Percentiles rank a stretch among this genome's conserved stretches.
These are phyloP conservation scores for Aureobasidium sp. DNA, from an alignment of 2,329 filamentous ascomycete species.

Conservation along the genomic window DNA sequence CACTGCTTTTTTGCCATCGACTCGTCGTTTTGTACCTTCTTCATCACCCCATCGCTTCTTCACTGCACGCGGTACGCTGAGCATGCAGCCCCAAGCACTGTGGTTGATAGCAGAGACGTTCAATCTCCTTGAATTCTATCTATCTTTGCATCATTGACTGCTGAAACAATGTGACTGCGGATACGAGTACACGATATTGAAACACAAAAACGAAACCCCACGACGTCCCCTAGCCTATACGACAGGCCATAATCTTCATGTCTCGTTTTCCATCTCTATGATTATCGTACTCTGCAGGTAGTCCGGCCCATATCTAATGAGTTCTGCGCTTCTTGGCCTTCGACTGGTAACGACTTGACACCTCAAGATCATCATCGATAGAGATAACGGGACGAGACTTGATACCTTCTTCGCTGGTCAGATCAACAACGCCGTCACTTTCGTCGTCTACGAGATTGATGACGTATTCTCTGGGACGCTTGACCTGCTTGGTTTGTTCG, in stretches of 20 bases:
- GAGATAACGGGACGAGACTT: neutral
- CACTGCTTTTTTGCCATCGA: neutral
- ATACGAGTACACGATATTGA: neutral
- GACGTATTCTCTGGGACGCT: neutral
- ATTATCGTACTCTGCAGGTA: neutral
- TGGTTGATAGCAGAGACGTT: neutral
- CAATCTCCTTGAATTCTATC: neutral
- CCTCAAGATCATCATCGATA: neutral
- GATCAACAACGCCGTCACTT: neutral
- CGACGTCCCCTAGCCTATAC: neutral
- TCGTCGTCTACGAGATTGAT: neutral
- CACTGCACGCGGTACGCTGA: neutral
- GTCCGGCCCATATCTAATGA: conserved; percentile 1
- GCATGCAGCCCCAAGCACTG: neutral
- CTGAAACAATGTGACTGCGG: neutral
- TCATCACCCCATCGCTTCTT: neutral
- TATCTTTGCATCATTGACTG: neutral
- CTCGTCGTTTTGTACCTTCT: too few relatives aligned
- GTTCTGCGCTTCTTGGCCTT: conserved; percentile 9
- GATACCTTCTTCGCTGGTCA: neutral
- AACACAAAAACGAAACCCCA: neutral
- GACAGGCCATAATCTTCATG: neutral
- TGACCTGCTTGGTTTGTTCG: neutral
- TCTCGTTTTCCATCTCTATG: neutral
- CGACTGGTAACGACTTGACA: neutral